These are phyloP conservation scores for Cercospora sesami DNA, from an alignment of 2,329 filamentous ascomycete species.

Conservation along the genomic window DNA sequence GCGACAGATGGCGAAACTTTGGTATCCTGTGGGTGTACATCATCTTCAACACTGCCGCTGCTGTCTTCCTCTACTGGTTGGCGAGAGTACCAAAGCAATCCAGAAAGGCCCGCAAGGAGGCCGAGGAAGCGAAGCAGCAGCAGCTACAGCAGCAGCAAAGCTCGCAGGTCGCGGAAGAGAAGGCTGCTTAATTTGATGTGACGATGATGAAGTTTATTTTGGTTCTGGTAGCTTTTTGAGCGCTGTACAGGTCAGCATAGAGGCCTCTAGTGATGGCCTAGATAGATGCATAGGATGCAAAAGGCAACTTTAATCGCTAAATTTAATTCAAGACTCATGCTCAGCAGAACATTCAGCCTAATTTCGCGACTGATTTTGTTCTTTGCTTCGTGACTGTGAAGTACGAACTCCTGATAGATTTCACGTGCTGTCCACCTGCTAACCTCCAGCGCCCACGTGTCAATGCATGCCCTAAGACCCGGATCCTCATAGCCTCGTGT, in stretches of 20 bases:
- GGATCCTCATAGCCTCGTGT: not conserved
- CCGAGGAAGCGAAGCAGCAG: conserved; percentile 34
- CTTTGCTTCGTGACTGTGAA: not conserved
- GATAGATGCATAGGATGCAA: not conserved
- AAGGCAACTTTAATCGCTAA: not conserved
- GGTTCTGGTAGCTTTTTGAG: not conserved
- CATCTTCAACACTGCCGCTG: conserved; percentile 53
- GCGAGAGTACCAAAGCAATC: conserved; percentile 54
- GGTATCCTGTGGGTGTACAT: conserved; percentile 57
- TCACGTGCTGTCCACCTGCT: not conserved
- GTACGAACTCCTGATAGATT: not conserved
- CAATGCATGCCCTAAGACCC: not conserved
- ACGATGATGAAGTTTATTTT: not conserved
- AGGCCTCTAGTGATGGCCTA: not conserved
- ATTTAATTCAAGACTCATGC: not conserved
- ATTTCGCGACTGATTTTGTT: not conserved
- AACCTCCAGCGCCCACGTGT: not conserved
- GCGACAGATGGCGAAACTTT: conserved; percentile 54
- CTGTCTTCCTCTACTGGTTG: conserved; percentile 56
- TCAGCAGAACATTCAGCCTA: not conserved
- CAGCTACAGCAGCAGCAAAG: not conserved
- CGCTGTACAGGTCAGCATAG: not conserved
- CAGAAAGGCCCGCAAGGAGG: conserved; percentile 47
- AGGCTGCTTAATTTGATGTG: not conserved
- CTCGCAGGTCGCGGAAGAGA: not conserved